Base-by-base conservation (phyloP, 129 eudicot genomes). In the Solidago caesia region DNA sequence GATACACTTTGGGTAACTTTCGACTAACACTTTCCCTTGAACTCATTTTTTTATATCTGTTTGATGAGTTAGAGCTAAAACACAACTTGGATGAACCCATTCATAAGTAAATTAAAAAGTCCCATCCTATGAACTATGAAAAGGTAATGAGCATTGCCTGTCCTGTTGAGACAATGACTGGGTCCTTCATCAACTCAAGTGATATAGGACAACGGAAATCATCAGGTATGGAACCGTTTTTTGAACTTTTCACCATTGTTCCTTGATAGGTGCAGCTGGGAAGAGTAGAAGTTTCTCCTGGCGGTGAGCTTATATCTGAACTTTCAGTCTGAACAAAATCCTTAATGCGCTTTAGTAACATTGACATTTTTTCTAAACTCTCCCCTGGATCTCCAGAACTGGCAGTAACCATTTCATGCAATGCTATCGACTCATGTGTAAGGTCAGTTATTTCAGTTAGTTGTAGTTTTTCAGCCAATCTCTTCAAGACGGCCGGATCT, bases 131-230 rank as follows among this genome's bases (percentile, higher is more conserved):
- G 8, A 21, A 7, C 12, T 12, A 44, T 25, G 68, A 51, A 68
- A 56, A 57, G 44, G 41, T 29, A 42, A 71, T 46, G 74, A 46
- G 41, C 9, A 87, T 57, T 77, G 68, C 98, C 97, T 94, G 98
- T 42, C 97, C 98, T 16, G 98, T 86, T 74, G 98, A 90, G 81
- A 94, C 98, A 65, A 94, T 94, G 69, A 94, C 98, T 1, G 98
- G 98, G 84, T 94, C 98, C 29, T 55, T 89, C 98, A 94, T 94
- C 82, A 94, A 77, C 86, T 94, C 98, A 29, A 94, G 84, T 55
- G 98, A 94, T 64, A 94, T 86, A 71, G 98, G 98, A 41, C 98
- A 94, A 8, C 98, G 97, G 26, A 94, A 94, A 81, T 94, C 98
- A 83, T 94, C 93, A 2, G 98, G 98, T 77, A 94, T 88, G 60